Conservation (phyloP, 2,329 filamentous ascomycete genomes). For the Orbilia ellipsospora region DNA sequence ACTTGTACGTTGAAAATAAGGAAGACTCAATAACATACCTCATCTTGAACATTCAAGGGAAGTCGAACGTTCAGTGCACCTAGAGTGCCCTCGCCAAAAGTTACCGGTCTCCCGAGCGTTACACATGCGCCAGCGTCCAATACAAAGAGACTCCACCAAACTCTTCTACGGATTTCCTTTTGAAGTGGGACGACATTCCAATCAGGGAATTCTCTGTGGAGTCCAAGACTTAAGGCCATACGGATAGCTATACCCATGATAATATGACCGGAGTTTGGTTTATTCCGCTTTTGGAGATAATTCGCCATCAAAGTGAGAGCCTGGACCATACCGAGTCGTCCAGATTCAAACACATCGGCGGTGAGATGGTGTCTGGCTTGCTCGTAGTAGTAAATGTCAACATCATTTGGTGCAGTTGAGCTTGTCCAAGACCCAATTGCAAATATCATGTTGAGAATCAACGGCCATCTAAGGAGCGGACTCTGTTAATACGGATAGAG, state of each 20-base stretch:
- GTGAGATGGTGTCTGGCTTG: conserved; percentile 50
- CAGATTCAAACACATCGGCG: conserved; percentile 58
- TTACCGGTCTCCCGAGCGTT: conserved; percentile 65
- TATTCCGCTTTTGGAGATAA: conserved; percentile 67
- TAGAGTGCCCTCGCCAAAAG: conserved; percentile 62
- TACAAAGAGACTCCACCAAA: conserved; percentile 63
- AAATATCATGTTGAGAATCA: conserved; percentile 61
- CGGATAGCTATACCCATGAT: conserved; percentile 67
- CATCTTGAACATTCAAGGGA: conserved; percentile 65
- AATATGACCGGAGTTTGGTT: conserved; percentile 68
- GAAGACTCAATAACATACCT: conserved; percentile 57
- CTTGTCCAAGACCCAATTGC: conserved; percentile 63
- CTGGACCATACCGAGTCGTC: conserved; percentile 60
- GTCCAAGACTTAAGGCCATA: conserved; percentile 67
- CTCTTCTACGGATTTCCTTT: conserved; percentile 62
- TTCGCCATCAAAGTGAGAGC: conserved; percentile 62
- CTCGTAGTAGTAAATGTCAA: conserved; percentile 54
- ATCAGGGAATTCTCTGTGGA: conserved; percentile 65
- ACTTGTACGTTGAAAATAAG: conserved; percentile 2
- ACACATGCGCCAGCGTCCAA: conserved; percentile 66
- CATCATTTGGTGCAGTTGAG: conserved; percentile 56
- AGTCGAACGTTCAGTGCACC: conserved; percentile 63
- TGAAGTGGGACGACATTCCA: conserved; percentile 61
- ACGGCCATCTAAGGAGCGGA: conserved; percentile 61
- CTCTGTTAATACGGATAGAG: conserved; percentile 1